These are phyloP conservation scores for Hyaloscypha variabilis DNA, from an alignment of 495 filamentous ascomycete genomes.

Conservation along the genomic window DNA sequence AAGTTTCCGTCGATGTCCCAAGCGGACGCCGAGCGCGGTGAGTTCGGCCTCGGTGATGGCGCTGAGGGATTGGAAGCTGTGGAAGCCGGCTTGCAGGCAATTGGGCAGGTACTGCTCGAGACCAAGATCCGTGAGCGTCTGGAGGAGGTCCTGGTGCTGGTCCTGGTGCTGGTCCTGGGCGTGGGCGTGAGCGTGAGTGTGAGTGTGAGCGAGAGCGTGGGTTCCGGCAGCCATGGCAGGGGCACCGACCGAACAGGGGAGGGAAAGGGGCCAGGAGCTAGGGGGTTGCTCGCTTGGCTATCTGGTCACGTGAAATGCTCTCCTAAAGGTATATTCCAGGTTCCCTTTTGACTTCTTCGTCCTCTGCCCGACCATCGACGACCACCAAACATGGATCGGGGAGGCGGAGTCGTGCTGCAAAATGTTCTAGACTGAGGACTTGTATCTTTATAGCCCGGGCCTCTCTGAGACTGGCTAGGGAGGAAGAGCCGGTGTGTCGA, in stretches of 20 bases:
- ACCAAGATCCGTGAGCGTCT: neutral
- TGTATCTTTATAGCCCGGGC: neutral
- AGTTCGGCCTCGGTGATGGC: neutral
- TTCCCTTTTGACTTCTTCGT: neutral
- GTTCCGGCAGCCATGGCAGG: neutral
- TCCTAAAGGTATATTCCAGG: neutral
- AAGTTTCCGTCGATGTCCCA: neutral
- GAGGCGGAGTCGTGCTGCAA: neutral
- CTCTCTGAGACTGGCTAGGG: neutral
- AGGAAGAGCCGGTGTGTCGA: neutral
- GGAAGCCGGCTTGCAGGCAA: neutral
- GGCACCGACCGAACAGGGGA: neutral
- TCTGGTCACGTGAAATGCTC: neutral
- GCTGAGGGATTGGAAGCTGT: neutral
- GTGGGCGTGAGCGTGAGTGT: too few species aligned
- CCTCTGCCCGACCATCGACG: neutral
- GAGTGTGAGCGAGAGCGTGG: too few species aligned
- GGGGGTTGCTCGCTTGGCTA: neutral
- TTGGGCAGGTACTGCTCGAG: constrained; percentile 4
- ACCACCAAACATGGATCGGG: constrained; percentile 1
- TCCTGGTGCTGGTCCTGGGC: too few species aligned
- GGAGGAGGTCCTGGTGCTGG: neutral
- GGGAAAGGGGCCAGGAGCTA: too few species aligned
- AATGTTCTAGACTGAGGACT: neutral
- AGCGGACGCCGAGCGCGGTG: neutral